Evolutionary conservation across 2,329 filamentous ascomycete species (phyloP), one percentile per base, ranked within the genome.

Genomic region (Penicillium sp.): DNA sequence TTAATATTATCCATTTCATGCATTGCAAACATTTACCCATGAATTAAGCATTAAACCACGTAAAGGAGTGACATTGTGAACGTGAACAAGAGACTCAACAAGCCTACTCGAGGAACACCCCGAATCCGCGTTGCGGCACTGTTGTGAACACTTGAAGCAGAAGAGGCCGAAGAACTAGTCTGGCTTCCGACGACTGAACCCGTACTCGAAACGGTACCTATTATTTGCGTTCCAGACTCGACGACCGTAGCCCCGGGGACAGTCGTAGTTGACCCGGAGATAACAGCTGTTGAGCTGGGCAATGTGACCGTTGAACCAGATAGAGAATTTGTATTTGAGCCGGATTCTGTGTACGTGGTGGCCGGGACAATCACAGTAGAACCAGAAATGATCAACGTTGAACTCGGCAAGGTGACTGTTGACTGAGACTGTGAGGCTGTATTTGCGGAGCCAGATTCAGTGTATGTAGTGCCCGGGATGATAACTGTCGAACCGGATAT

Each of bases 401-500:
- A 53, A 22, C 51, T 47, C 14, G 44, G 45, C 11, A 27, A 27
- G 21, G 46, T 48, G 19, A 53, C 21, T n/a, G 29, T 53, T 37
- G 50, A 26, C 5, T 29, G 22, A 14, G 41, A 13, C 9, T 21
- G 29, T 5, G 43, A 33, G 10, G 46, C 43, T 35, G 50, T 46
- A 37, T 27, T 21, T 19, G 10, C 2, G 7, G 29, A 39, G 41
- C 29, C 35, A 19, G 51, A 14, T 39, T 53, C 29, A 26, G 43
- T 37, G 19, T 33, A 35, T 29, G 48, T 50, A 16, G 48, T 50
- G 7, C 48, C 48, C 2, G 48, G 35, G 14, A 50, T 27, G 22
- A 50, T 50, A 3, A 53, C 46, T 9, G 52, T 53, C 13, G 52
- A 53, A 13, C 52, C 44, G 44, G 52, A 53, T 16, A 53, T 48